A percentile compares a stretch with the other conserved stretches of the same genome.
These are phyloP conservation scores for Solanum medicagineum DNA, from an alignment of 257 asterid species.

Conservation along the genomic window DNA sequence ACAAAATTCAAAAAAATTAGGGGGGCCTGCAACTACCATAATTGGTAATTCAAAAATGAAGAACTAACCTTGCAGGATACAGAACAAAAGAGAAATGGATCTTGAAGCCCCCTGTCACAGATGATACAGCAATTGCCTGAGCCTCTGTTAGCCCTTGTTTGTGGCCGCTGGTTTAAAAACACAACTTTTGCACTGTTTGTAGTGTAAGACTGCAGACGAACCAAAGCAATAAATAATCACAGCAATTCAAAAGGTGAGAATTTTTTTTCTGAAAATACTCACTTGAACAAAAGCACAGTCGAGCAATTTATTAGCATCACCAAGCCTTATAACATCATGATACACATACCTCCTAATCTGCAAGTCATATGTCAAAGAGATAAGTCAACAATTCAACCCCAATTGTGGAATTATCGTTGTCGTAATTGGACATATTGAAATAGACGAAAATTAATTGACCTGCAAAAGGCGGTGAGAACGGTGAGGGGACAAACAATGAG, in stretches of 20 bases:
- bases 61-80: conserved; percentile 66
- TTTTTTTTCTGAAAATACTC: neutral
- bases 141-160: conserved; percentile 23
- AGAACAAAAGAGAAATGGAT: conserved; percentile 43
- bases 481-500: conserved; percentile 40
- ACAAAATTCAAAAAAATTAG: neutral
- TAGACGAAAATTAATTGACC: conserved; percentile 8
- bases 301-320: conserved; percentile 36
- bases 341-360: conserved; percentile 51
- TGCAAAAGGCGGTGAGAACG: conserved; percentile 61
- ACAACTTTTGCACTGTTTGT: conserved; percentile 52
- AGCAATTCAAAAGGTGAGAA: neutral
- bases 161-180: conserved; percentile 37
- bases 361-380: neutral
- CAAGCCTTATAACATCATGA: conserved; percentile 54
- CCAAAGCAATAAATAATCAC: neutral
- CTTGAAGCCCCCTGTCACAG: conserved; percentile 41
- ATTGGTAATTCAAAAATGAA: neutral
- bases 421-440: neutral
- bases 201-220: conserved; percentile 23
- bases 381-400: no score
- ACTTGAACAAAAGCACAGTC: conserved; percentile 72
- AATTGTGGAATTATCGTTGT: neutral
- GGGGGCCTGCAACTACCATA: neutral
- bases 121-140: conserved; percentile 34